Conservation (phyloP, 1,139 yeast genomes). For the Blastobotrys persicus region DNA sequence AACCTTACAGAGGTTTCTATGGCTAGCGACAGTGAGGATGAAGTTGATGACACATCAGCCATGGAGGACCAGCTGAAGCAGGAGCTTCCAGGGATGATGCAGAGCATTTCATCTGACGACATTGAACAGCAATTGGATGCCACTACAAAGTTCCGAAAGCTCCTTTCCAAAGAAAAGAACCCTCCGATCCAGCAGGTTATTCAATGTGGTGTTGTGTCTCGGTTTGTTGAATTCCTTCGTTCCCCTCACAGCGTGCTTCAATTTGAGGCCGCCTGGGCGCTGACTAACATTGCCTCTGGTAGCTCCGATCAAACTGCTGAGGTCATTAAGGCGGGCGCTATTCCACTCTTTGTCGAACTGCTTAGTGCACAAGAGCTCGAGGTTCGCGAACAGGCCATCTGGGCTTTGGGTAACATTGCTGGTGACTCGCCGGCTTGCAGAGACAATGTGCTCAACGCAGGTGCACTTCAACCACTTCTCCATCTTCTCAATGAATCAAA, state of each 20-base stretch:
- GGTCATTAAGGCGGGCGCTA: constrained; percentile 92
- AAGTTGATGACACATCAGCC: constrained; percentile 31
- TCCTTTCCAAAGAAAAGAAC: constrained; percentile 87
- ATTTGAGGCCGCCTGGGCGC: constrained; percentile 98
- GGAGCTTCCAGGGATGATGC: constrained; percentile 84
- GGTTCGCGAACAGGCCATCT: constrained; percentile 96
- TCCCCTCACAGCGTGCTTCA: constrained; percentile 81
- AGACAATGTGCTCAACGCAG: constrained; percentile 78
- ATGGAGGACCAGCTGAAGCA: constrained; percentile 43
- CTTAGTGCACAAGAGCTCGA: constrained; percentile 79
- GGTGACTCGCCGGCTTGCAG: constrained; percentile 91
- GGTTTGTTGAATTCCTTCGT: constrained; percentile 80
- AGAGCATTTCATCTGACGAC: constrained; percentile 71
- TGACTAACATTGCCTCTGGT: constrained; percentile 98
- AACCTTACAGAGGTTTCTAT: constrained; percentile 51
- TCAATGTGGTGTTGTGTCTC: constrained; percentile 88
- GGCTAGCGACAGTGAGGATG: constrained; percentile 50
- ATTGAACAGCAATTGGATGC: constrained; percentile 83
- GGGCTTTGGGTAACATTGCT: constrained; percentile 99
- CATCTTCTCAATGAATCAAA: constrained; percentile 75
- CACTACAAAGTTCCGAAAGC: constrained; percentile 89
- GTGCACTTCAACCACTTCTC: constrained; percentile 88
- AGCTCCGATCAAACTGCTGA: constrained; percentile 82
- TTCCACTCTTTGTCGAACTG: constrained; percentile 83
- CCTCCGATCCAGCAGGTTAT: constrained; percentile 98